Base-by-base conservation (phyloP, 345 rosid genomes). In the Lepidium didymum region DNA sequence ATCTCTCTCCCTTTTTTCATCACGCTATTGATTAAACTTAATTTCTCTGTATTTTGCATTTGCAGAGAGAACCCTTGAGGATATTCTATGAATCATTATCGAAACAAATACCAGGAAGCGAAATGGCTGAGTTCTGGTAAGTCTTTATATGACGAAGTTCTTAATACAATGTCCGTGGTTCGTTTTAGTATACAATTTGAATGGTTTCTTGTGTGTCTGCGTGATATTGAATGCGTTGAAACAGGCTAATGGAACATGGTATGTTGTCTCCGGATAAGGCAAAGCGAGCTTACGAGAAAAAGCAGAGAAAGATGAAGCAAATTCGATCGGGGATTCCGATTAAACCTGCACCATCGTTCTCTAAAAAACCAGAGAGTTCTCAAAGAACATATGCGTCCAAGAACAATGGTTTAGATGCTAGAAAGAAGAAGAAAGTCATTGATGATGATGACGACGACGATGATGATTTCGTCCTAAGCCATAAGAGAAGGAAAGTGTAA, bases 191-290 rank as follows among this genome's bases (percentile, higher is more conserved):
- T 15, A 8, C 25, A 23, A 23, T 1, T 29, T 49, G 52, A 50
- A 40, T 43, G 31, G 9, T 19, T 34, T 13, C 1, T 37, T 34
- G 34, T 0, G 33, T 10, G 13, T 3, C 0, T 34, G 36, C 37
- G 9, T 5, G 36, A 34, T 0, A 3, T 5, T 37, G 18, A 9
- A 2, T 31, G 46, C 44, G 34, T 23, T 75, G 42, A 5, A 35
- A 40, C 54, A 94, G 99, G 99, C 81, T 94, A 86, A 91, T 94
- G 99, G 99, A 94, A 80, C 96, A 94, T 67, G 97, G 96, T 19
- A 77, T 94, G 78, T 76, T 94, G 67, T 85, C 96, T 52, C 80
- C 87, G 8, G 95, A 87, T 4, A 85, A 81, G 77, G 83, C 96
- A 2, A 91, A 83, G 75, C 83, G 41, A 79, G 93, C 95, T 4